Evolutionary conservation across 2,329 filamentous ascomycete species (phyloP), one percentile per base, ranked within the genome.

Genomic region (Fusarium napiforme): DNA sequence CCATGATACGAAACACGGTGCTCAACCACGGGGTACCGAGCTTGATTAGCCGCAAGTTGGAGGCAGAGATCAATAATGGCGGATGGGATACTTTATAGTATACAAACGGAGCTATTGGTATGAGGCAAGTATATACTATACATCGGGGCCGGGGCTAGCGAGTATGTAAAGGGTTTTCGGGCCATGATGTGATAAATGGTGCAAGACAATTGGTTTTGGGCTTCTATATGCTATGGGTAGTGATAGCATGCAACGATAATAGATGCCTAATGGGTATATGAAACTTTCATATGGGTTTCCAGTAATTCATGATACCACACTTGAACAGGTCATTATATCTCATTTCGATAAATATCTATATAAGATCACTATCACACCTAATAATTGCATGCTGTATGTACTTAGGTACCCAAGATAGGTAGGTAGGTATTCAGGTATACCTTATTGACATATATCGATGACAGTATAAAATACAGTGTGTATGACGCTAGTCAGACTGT

Each of bases 51-150:
- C 88, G 96, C 74, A 96, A 94, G 82, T 83, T 99, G 74, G 96
- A 99, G 85, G 93, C 94, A 19, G 96, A 99, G 81, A 94, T 98
- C 49, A 99, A 99, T 80, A 98, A 94, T 77, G 96, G 96, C 2
- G 96, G 96, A 0, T 99, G 96, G 96, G 96, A 99, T 85, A 98
- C 91, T 43, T 69, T 83, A 63, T 83, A 76, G 64, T 64, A 26
- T 32, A 49, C 19, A 34, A 26, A 42, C 32, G 36, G 42, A 50
- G 60, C 60, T 58, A 43, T 57, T 60, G 46, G 49, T 32, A 49
- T 46, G 37, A 60, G 34, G 32, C 43, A 46, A 52, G 42, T 36
- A 34, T 45, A 47, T 39, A 28, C 32, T 45, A 34, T 42, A 32
- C 36, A 46, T 57, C 45, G 52, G 52, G 43, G 43, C 28, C 45